phyloP scores from a whole-genome alignment of 2,329 filamentous ascomycete species.

The Colletotrichum zoysiae region DNA sequence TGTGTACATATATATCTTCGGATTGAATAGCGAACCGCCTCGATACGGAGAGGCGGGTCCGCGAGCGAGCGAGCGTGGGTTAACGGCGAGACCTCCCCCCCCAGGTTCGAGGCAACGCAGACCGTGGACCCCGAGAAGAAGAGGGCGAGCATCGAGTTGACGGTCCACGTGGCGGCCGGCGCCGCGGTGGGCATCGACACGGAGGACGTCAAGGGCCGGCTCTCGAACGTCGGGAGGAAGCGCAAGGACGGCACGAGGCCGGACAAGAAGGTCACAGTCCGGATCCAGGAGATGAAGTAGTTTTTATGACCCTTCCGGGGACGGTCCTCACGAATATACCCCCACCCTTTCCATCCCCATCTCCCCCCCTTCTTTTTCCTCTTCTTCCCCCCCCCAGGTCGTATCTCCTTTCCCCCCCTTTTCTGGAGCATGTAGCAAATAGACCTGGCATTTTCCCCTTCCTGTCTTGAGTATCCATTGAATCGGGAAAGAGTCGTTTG shows the following conservation, averaged over 20 bases:
- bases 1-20: background rate
- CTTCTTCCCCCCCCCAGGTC: background rate
- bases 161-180: slow-evolving; percentile 50
- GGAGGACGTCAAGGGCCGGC: slow-evolving; percentile 47
- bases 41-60: too few species aligned
- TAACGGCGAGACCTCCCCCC: slow-evolving; percentile 34
- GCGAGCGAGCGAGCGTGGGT: background rate
- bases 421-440: background rate
- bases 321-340: slow-evolving; percentile 20
- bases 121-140: slow-evolving; percentile 51
- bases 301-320: slow-evolving; percentile 1
- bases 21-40: background rate
- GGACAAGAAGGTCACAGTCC: slow-evolving; percentile 41
- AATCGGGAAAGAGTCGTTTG: background rate
- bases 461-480: background rate
- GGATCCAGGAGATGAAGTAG: slow-evolving; percentile 35
- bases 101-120: slow-evolving; percentile 43
- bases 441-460: background rate
- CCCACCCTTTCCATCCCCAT: background rate
- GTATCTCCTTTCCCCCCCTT: background rate
- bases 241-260: slow-evolving; percentile 39
- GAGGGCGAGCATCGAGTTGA: slow-evolving; percentile 50
- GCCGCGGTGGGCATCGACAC: slow-evolving; percentile 49
- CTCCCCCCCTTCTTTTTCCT: too few species aligned
- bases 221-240: slow-evolving; percentile 38